Evolutionary conservation across 495 filamentous ascomycete genomes (phyloP), one percentile per base, ranked within the genome.

Genomic region (Hypoxylon perforatum): DNA sequence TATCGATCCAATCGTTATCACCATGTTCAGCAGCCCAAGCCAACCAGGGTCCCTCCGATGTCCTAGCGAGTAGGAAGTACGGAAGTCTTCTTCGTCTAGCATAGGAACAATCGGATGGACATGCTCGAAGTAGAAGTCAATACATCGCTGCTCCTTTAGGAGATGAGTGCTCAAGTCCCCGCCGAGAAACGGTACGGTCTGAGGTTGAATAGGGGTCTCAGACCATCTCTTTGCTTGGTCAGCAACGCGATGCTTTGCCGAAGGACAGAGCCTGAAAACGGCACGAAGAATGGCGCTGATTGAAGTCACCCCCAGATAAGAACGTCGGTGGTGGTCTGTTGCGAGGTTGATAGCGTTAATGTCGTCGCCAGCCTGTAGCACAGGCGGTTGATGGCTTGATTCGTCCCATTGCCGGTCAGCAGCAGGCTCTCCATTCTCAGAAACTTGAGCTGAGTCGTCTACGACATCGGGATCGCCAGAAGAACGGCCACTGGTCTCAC

Each of bases 81-180:
- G 70, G 36, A 73, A 73, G 14, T 73, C 57, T 15, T 73, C 58
- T 47, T 73, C 70, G n/a, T 73, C 58, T 18, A 73, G 6, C 61
- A 73, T 67, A 17, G 70, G 70, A 17, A 66, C 49, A 15, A 73
- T 70, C 14, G 70, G 48, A 19, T 73, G 70, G 12, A 73, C 58
- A 52, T 73, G 52, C 15, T 73, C 67, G 21, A 73, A 73, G 23
- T 73, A 73, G 21, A 67, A 70, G 35, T 73, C 70, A 42, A 72
- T 69, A 61, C 61, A 72, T 8, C 69, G 69, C 18, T 69, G 69
- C 49, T 72, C 69, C 35, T 65, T 72, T 18, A 69, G 25, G n/a
- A 71, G 63, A 28, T 63, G 59, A 4, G 61, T 18, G 12, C 54
- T 42, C 17, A 60, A 12, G 28, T 67, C 63, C 11, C 67, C 57